A percentile compares a stretch with the other conserved stretches of the same genome.
phyloP scores from a whole-genome alignment of 352 stramenopile genomes.

The Globisporangium heterothallicum region DNA sequence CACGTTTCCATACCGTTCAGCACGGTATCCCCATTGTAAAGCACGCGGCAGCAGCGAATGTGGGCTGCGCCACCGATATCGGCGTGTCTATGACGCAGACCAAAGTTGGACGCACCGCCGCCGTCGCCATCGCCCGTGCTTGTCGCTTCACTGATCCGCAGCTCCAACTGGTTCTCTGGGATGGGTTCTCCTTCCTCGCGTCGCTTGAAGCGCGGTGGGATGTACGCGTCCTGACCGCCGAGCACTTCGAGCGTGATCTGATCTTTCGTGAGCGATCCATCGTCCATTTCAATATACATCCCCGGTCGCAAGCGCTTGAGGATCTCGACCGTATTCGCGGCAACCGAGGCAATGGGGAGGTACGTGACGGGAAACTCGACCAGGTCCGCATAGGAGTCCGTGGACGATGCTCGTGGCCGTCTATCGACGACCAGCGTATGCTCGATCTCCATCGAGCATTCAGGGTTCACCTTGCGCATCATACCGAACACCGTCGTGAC shows the following conservation, averaged over 20 bases:
- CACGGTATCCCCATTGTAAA: slow-evolving; percentile 70
- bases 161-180: slow-evolving; percentile 24
- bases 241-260: slow-evolving; percentile 76
- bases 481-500: slow-evolving; percentile 42
- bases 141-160: slow-evolving; percentile 40
- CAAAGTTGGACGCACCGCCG: slow-evolving; percentile 22
- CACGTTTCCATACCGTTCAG: slow-evolving; percentile 64
- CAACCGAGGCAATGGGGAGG: slow-evolving; percentile 48
- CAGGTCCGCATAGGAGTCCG: slow-evolving; percentile 36
- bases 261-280: slow-evolving; percentile 72
- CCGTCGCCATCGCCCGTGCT: slow-evolving; percentile 13
- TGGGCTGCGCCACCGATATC: slow-evolving; percentile 38
- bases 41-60: slow-evolving; percentile 64
- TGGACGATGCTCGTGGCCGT: slow-evolving; percentile 37
- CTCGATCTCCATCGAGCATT: slow-evolving; percentile 40
- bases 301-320: slow-evolving; percentile 42
- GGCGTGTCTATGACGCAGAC: slow-evolving; percentile 42
- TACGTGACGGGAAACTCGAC: slow-evolving; percentile 66
- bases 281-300: slow-evolving; percentile 67
- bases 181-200: no score
- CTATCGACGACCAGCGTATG: slow-evolving; percentile 14
- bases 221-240: slow-evolving; percentile 48
- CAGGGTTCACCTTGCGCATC: slow-evolving; percentile 42
- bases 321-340: slow-evolving; percentile 49
- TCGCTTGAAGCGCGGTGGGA: slow-evolving; percentile 35